Evolutionary conservation across 2,329 filamentous ascomycete species (phyloP).

Genomic region (Diplodia seriata): DNA sequence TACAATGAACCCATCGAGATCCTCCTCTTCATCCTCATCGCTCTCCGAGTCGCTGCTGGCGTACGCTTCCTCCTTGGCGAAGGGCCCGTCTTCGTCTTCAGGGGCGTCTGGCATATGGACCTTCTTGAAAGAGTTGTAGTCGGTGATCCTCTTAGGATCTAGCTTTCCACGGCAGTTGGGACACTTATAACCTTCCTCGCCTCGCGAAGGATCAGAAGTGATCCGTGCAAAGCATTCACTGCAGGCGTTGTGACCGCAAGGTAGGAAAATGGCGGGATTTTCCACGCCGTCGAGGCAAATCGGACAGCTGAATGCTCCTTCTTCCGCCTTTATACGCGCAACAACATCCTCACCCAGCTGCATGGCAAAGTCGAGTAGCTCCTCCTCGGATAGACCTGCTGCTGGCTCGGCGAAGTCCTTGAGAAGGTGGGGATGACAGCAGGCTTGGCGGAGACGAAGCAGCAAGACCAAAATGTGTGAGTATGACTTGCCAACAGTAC

Average conservation of each 20-base stretch:
- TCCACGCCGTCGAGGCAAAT: slow-evolving; percentile 79
- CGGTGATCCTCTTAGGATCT: slow-evolving; percentile 73
- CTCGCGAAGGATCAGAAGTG: slow-evolving; percentile 61
- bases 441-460: slow-evolving; percentile 79
- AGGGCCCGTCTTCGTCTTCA: slow-evolving; percentile 50
- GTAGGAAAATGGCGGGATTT: slow-evolving; percentile 79
- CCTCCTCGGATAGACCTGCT: slow-evolving; percentile 48
- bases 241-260: slow-evolving; percentile 84
- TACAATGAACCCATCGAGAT: slow-evolving; percentile 41
- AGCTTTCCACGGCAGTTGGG: slow-evolving; percentile 76
- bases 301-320: slow-evolving; percentile 74
- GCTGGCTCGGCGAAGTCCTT: slow-evolving; percentile 59
- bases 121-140: slow-evolving; percentile 74
- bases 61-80: slow-evolving; percentile 36
- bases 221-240: slow-evolving; percentile 70
- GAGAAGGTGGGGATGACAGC: slow-evolving; percentile 77
- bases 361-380: slow-evolving; percentile 69
- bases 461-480: slow-evolving; percentile 81
- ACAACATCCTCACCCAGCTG: slow-evolving; percentile 67
- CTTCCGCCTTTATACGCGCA: slow-evolving; percentile 64
- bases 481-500: slow-evolving; percentile 75
- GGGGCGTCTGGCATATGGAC: slow-evolving; percentile 59
- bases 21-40: slow-evolving; percentile 49
- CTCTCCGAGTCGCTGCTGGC: slow-evolving; percentile 40
- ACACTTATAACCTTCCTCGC: slow-evolving; percentile 69